Conservation (phyloP, 139 green algal genomes). For the Coelastrella sp. region DNA sequence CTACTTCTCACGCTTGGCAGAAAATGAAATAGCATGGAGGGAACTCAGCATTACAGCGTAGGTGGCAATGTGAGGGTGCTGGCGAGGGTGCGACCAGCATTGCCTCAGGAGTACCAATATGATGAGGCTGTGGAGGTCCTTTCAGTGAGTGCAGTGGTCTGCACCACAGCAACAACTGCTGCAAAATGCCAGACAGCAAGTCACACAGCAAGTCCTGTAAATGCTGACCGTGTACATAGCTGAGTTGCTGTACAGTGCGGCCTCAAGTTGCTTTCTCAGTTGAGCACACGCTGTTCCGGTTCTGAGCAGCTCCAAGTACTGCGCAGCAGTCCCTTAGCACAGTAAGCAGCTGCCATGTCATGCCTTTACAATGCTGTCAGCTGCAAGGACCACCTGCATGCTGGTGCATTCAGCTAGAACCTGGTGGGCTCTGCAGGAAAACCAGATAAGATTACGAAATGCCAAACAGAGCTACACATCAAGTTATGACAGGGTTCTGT, state of each 20-base stretch:
- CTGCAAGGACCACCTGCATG: not conserved
- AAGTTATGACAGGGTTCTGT: constrained; percentile 21
- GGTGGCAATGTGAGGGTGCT: constrained; percentile 46
- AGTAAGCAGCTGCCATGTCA: not conserved
- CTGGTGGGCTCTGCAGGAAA: constrained; percentile 29
- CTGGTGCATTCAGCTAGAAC: not conserved
- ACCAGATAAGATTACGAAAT: not conserved
- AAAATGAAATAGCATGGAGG: not conserved
- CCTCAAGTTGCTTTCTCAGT: too few relatives aligned
- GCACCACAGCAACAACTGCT: not conserved
- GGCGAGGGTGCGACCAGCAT: constrained; percentile 63
- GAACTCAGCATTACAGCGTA: not conserved
- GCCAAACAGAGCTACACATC: constrained; percentile 3
- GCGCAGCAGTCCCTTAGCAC: not conserved
- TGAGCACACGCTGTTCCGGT: too few relatives aligned
- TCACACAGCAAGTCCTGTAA: not conserved
- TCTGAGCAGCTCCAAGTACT: not conserved
- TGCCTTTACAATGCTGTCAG: too few relatives aligned
- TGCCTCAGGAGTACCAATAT: constrained; percentile 60
- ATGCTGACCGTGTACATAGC: not conserved
- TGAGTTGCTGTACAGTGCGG: too few relatives aligned
- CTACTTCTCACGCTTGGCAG: not conserved
- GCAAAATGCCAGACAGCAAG: not conserved
- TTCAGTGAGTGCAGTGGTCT: constrained; percentile 41
- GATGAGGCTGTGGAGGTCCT: constrained; percentile 59